phyloP scores from a whole-genome alignment of 2,329 filamentous ascomycete genomes.

The Scedosporium dehoogii region DNA sequence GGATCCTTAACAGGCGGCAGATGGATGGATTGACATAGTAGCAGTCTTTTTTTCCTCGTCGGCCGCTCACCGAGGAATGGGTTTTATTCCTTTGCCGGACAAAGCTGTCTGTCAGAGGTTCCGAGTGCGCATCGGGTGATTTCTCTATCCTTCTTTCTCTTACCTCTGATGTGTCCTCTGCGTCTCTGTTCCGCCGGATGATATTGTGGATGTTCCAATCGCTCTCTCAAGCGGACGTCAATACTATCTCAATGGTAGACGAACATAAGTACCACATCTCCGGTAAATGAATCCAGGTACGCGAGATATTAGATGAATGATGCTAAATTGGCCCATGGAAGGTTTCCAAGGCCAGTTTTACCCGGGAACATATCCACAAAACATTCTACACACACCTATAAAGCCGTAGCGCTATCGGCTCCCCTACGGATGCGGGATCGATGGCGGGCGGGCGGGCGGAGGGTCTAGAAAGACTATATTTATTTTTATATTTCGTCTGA shows the following conservation, averaged over 20 bases:
- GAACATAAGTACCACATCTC: background rate
- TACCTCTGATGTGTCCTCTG: background rate
- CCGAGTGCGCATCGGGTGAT: background rate
- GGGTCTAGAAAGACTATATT: background rate
- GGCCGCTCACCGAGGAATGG: background rate
- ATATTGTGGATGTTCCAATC: no score
- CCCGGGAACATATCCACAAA: background rate
- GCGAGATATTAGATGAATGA: background rate
- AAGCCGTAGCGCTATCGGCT: no score
- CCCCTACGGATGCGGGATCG: no score
- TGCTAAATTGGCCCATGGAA: background rate
- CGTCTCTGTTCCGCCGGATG: background rate
- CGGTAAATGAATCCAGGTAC: background rate
- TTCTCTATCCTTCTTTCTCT: background rate
- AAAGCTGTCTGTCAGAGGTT: background rate
- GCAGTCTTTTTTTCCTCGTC: background rate
- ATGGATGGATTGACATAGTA: background rate
- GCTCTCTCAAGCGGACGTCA: no score
- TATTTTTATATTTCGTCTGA: slow-evolving; percentile 1
- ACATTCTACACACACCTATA: no score
- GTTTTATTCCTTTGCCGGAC: background rate
- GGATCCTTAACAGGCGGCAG: background rate
- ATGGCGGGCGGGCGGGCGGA: no score
- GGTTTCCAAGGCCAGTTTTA: background rate
- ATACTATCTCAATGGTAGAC: no score